Base-by-base conservation (phyloP, 345 rosid genomes). In the Aquilaria yunnanensis region DNA sequence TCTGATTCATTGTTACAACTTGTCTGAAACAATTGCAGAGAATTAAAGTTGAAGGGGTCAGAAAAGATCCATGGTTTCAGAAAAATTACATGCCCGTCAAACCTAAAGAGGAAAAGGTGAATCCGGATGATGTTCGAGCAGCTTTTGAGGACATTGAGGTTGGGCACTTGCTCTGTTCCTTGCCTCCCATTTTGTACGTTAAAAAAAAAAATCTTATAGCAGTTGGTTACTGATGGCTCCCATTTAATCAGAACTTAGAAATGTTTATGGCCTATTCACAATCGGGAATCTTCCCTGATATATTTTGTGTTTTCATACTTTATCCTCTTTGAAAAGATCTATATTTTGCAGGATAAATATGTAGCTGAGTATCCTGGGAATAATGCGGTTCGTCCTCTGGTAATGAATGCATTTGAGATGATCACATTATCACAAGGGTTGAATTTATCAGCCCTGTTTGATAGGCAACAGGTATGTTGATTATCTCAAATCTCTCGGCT, bases 341-440 rank as follows among this genome's bases (percentile, higher is more conserved):
- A 16, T 51, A 53, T 52, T 50, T 70, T 71, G 63, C 87, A 93
- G 98, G 97, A 88, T 30, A 70, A 75, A 41, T 86, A 73, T 67
- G 92, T 85, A 31, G 74, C 82, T 34, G 90, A 88, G 81, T 78
- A 75, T 62, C 56, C 85, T 65, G 67, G 67, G 63, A 68, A 54
- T 5, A 70, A 69, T 46, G 87, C 75, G 41, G 77, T 70, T 14
- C 81, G 96, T 12, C 98, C 98, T 12, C 57, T 86, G 54, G 73
- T 82, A 56, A 90, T 93, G 98, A 94, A 94, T 72, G 99, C 96
- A 51, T 94, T 94, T 76, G 99, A 94, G 85, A 86, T 94, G 92
- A 93, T 93, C 54, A 86, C 94, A 12, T 79, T 93, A 65, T 93
- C 96, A n/a, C 98, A 93, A 74, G 98, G 96, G 59, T 76, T 90